Conservation (phyloP, 768 basidiomycete genomes). For the Podaxis sp. region DNA sequence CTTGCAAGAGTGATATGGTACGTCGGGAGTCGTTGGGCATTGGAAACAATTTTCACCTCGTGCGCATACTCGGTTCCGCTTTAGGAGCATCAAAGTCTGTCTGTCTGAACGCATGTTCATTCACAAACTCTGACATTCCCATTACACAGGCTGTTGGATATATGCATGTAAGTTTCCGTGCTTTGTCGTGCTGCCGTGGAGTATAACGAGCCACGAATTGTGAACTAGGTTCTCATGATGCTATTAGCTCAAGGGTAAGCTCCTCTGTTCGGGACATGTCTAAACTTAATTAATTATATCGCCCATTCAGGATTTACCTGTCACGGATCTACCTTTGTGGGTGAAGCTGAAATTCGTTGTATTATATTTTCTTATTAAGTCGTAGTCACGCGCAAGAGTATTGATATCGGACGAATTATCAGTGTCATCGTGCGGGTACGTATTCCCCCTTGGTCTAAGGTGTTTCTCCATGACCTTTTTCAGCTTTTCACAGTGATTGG, state of each 20-base stretch:
- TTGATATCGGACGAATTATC: neutral
- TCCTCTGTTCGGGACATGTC: neutral
- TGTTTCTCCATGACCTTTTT: neutral
- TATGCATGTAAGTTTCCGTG: constrained; percentile 2
- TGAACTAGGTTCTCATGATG: constrained; percentile 10
- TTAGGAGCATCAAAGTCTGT: constrained; percentile 15
- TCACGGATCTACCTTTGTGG: constrained; percentile 14
- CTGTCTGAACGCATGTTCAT: neutral
- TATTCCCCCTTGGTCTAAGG: neutral
- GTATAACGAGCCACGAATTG: neutral
- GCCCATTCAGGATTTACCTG: neutral
- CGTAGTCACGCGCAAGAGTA: constrained; percentile 1
- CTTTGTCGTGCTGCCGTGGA: neutral
- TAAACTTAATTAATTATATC: neutral
- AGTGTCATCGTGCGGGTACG: neutral
- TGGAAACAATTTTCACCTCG: neutral
- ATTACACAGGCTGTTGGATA: constrained; percentile 9
- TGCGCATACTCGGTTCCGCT: neutral
- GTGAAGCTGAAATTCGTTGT: neutral
- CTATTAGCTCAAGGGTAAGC: constrained; percentile 12
- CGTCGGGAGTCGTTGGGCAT: neutral
- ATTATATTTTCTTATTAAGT: neutral
- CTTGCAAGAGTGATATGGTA: constrained; percentile 9
- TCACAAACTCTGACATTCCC: neutral
- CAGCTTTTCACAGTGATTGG: constrained; percentile 1